Base-by-base conservation (phyloP, 371 early-diverging fungal species). In the Rhizomucor miehei region DNA sequence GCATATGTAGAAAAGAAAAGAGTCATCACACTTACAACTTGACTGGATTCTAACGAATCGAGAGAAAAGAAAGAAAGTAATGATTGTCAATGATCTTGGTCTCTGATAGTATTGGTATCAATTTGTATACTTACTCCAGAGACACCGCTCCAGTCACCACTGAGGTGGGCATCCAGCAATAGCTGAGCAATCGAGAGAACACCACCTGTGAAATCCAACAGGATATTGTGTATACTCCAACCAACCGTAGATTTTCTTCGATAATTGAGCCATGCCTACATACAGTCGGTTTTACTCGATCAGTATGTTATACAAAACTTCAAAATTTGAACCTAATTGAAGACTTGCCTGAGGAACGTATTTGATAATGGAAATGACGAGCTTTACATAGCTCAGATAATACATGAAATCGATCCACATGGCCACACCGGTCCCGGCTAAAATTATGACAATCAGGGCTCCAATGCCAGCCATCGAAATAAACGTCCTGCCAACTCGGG, bases 161-260 rank as follows among this genome's bases (percentile, higher is more conserved):
- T 69, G 1, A 85, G 48, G 20, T 52, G 74, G 0, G 93, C 86
- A 67, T 95, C 98, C 36, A 94, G 51, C 1, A 93, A 41, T 34
- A 91, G 69, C 65, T 97, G 98, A 3, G 75, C 57, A 24, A 90
- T 77, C 10, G 93, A 93, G 23, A 96, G 62, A 0, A 75, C 41
- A 1, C 98, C 98, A 37, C 98, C 98, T 1, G 90, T 88, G 38
- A 92, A 86, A 65, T 97, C 98, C 52, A 96, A 71, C 11, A 97
- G 59, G 51, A 94, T 92, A 56, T 93, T 96, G 49, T 87, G 82
- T 35, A 95, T 93, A 48, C 89, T 88, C 97, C 97, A 97, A 0
- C 98, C 98, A 4, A 79, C 77, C 0, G 98, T 97, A 1, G 93
- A 93, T 65, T 89, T 77, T 16, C 89, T 75, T 23, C 59, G 48